phyloP scores from a whole-genome alignment of 2,329 filamentous ascomycete genomes.

The Davidsoniella australis region DNA sequence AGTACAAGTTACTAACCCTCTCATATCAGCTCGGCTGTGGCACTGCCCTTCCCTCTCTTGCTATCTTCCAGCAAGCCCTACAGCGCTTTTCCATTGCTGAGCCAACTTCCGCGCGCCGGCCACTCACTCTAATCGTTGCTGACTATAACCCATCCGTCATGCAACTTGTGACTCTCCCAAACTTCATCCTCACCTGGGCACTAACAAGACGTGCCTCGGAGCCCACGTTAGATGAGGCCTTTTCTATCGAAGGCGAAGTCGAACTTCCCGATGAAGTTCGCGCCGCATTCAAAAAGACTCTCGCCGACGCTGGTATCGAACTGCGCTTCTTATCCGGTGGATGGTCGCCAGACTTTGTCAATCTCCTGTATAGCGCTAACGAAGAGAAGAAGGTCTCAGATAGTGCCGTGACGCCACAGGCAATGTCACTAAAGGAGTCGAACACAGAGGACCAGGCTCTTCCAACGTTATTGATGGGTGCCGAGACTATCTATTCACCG shows the following conservation, averaged over 20 bases:
- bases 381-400: conserved; percentile 11
- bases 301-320: conserved; percentile 33
- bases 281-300: conserved; percentile 36
- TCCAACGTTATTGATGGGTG: conserved; percentile 44
- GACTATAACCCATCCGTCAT: conserved; percentile 71
- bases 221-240: conserved; percentile 23
- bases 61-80: conserved; percentile 47
- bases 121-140: conserved; percentile 46
- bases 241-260: conserved; percentile 39
- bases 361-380: conserved; percentile 30
- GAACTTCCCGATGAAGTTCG: conserved; percentile 44
- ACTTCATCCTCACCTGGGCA: conserved; percentile 56
- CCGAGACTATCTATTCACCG: conserved; percentile 72
- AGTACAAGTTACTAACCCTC: conserved; percentile 13
- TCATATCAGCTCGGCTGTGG: conserved; percentile 53
- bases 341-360: conserved; percentile 50
- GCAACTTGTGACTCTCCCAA: conserved; percentile 62
- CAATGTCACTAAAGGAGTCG: conserved; percentile 2
- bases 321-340: conserved; percentile 57
- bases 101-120: conserved; percentile 11
- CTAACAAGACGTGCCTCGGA: conserved; percentile 31
- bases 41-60: conserved; percentile 54
- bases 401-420: conserved; percentile 2
- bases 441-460: conserved; percentile 9
- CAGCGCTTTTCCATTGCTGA: conserved; percentile 1